Evolutionary conservation across 495 filamentous ascomycete genomes (phyloP), one percentile per base, ranked within the genome.

Genomic region (Aspergillus sparsus): DNA sequence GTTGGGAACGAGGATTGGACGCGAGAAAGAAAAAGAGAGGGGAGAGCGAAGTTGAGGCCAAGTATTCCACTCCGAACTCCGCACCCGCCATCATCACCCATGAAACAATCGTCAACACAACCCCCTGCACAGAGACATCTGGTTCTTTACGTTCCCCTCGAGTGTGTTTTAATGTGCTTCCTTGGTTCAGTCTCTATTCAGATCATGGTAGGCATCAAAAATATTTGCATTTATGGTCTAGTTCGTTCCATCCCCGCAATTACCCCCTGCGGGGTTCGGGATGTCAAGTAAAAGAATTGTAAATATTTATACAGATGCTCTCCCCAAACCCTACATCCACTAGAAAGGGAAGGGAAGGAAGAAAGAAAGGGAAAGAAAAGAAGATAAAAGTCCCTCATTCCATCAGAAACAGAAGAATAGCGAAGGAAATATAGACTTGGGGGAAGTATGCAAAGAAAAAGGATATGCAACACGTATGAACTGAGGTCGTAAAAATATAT

Each of bases 31-130:
- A 64, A 58, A 52, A 63, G 53, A 41, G 60, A 15, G 62, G 62
- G 59, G 46, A 64, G 60, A 68, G 68, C n/a, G 61, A 58, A 58
- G 62, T 68, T 69, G 68, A 74, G 74, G 74, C 74, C 74, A 77
- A 75, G 66, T 75, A 73, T 63, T 46, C 72, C 67, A 67, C 42
- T 53, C 53, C 49, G 41, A 49, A 35, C 50, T 37, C 50, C 32
- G 50, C 50, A 53, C n/a, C 53, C 21, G 21, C 21, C n/a, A n/a
- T n/a, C n/a, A n/a, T n/a, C n/a, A n/a, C n/a, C 21, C 21, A 27
- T 27, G 21, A 27, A 27, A 27, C 21, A 27, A 27, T 27, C 21
- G 21, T 27, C 21, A 27, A 27, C 21, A 27, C 21, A 27, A 27
- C 21, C 21, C 21, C 21, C 21, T 27, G 3, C 21, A 27, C 21